Evolutionary conservation across 805 yeast genomes (phyloP), one percentile per base, ranked within the genome.

Genomic region (Pichia cephalocereana): DNA sequence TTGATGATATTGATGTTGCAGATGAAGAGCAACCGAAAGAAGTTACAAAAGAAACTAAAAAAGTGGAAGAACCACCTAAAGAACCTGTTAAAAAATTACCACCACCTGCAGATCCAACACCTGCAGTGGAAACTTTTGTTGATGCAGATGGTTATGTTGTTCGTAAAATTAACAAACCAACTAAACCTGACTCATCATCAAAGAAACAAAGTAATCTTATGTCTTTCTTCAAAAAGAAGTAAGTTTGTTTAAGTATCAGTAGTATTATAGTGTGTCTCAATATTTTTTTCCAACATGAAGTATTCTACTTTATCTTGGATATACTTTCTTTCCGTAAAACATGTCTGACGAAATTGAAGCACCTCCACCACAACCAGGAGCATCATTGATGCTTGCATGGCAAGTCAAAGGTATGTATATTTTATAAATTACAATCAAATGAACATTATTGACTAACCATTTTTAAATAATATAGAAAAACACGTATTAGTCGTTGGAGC

Each of bases 401-500:
- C 89, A 83, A 64, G 85, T 83, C 19, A 75, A 71, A 54, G 67
- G 80, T 66, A 69, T 55, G 70, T 59, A 8, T 8, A 31, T 30
- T 28, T 38, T 41, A 8, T 9, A 38, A 14, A 18, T 4, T 11
- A 8, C 23, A 5, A 14, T 38, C 10, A 38, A 30, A 7, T 30
- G 11, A 12, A 30, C 14, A 11, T 30, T 30, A 12, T 30, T 34
- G 17, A 7, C 9, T 15, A 14, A 12, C 9, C 8, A 34, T 14
- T 34, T 10, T 8, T 2, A 8, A 27, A 18, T 28, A 2, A 5
- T 8, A 18, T 32, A 66, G 75, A 72, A 53, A 73, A 73, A 43
- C 86, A 76, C 54, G 86, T 84, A 15, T 69, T 86, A 10, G 84
- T 86, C 1, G 76, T 86, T 39, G 95, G 95, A 0, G 88, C 83